Conservation (phyloP, 352 stramenopile species). For the Globisporangium spiculum region DNA sequence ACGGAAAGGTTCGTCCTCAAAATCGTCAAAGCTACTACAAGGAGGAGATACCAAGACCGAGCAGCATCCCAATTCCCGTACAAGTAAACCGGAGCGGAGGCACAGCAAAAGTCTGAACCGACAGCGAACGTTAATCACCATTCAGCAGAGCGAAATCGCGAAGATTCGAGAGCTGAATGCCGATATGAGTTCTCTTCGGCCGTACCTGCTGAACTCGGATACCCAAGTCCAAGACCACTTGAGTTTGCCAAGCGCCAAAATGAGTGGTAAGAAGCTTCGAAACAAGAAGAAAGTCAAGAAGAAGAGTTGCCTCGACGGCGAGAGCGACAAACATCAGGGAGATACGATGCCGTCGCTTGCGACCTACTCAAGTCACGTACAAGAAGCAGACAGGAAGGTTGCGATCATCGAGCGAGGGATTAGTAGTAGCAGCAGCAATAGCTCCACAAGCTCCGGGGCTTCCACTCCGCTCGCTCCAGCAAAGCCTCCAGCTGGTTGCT, state of each 20-base stretch:
- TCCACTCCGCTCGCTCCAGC: not conserved
- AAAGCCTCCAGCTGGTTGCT: slow-evolving; percentile 1
- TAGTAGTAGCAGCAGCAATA: slow-evolving; percentile 10
- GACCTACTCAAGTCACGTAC: not conserved
- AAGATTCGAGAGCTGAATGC: not conserved
- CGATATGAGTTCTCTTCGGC: not conserved
- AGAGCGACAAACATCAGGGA: not conserved
- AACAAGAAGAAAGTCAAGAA: slow-evolving; percentile 24
- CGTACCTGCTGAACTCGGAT: slow-evolving; percentile 1
- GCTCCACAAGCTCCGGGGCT: not conserved
- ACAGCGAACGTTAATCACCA: not conserved
- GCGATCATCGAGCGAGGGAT: not conserved
- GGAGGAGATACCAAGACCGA: not conserved
- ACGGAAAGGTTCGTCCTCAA: slow-evolving; percentile 4
- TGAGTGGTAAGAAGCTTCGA: slow-evolving; percentile 35
- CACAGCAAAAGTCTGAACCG: not conserved
- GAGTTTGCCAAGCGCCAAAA: slow-evolving; percentile 23
- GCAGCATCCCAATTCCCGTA: not conserved
- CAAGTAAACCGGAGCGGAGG: slow-evolving; percentile 1
- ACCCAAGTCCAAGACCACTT: not conserved
- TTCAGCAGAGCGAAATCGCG: not conserved
- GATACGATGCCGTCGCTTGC: slow-evolving; percentile 12
- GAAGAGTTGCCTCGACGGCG: not conserved
- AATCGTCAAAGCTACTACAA: not conserved
- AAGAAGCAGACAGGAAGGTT: slow-evolving; percentile 9